A percentile compares a stretch with the other conserved stretches of the same genome.
These are phyloP conservation scores for Fraxinus americana DNA, from an alignment of 257 asterid species.

Conservation along the genomic window DNA sequence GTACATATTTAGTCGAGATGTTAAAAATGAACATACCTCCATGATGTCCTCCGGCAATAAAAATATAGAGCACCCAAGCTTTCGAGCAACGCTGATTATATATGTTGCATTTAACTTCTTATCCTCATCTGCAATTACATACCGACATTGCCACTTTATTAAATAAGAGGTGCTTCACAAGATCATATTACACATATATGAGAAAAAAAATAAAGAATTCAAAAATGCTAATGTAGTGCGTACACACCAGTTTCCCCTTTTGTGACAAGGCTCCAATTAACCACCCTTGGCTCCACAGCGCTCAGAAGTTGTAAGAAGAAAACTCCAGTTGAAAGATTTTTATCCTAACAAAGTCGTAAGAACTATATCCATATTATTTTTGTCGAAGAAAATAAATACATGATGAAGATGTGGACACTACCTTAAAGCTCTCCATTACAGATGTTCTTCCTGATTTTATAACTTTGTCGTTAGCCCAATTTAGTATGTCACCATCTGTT, in stretches of 20 bases:
- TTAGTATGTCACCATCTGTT: slow-evolving; percentile 64
- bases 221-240: background rate
- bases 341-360: slow-evolving; percentile 50
- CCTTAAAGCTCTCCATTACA: slow-evolving; percentile 92
- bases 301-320: slow-evolving; percentile 85
- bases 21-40: slow-evolving; percentile 41
- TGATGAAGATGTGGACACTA: slow-evolving; percentile 11
- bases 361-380: background rate
- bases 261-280: slow-evolving; percentile 90
- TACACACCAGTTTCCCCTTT: slow-evolving; percentile 77
- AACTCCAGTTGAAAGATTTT: slow-evolving; percentile 62
- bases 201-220: background rate
- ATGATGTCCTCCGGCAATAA: slow-evolving; percentile 66
- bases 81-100: slow-evolving; percentile 65
- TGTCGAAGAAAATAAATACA: slow-evolving; percentile 2
- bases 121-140: slow-evolving; percentile 51
- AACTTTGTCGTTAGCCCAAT: slow-evolving; percentile 77
- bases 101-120: slow-evolving; percentile 63
- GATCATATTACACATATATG: background rate
- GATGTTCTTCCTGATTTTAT: slow-evolving; percentile 57
- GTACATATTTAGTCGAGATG: background rate
- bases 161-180: background rate
- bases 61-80: slow-evolving; percentile 68
- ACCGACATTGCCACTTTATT: slow-evolving; percentile 14
- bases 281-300: slow-evolving; percentile 87